Evolutionary conservation across 768 basidiomycete genomes (phyloP), one percentile per base, ranked within the genome.

Genomic region (Leccinum subgranulosum): DNA sequence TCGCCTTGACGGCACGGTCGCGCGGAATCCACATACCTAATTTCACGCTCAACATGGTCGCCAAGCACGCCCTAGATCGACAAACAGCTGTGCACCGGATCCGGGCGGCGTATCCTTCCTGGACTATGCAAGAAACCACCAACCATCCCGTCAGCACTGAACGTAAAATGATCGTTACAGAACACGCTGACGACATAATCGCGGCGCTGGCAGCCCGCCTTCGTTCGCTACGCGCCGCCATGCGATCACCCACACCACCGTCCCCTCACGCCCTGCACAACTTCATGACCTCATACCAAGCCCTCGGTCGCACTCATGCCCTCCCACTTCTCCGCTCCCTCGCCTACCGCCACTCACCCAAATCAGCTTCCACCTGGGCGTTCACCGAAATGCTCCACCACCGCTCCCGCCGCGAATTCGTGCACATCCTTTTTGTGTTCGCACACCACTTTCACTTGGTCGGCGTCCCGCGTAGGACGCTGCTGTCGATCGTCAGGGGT

Each of bases 1-100:
- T 85, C 45, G 63, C 84, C n/a, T 78, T 77, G 5, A 62, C 69
- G 11, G 73, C 73, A 10, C 60, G 60, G 2, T 54, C 70, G 9
- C 68, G 67, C 1, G 58, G 54, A 8, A 68, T 75, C 50, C 62
- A 23, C 15, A 58, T 85, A 41, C 60, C 76, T 6, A 60, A 63
- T 2, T 71, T 66, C 52, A 78, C 77, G 3, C 78, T 80, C 53
- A 55, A 65, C 31, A 60, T 68, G 11, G 62, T 74, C 31, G 72
- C 79, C 54, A 63, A 58, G 52, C 64, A 61, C 21, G 8, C 39
- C n/a, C 15, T 2, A 41, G 17, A 41, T 10, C 39, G 39, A 41
- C 39, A 41, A 19, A 41, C 10, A 4, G 39, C 39, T 41, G 7
- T 1, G 6, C n/a, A 19, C 8, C 41, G n/a, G 17, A 41, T 41